These are phyloP conservation scores for Misopates orontium DNA, from an alignment of 257 asterid genomes.

Conservation along the genomic window DNA sequence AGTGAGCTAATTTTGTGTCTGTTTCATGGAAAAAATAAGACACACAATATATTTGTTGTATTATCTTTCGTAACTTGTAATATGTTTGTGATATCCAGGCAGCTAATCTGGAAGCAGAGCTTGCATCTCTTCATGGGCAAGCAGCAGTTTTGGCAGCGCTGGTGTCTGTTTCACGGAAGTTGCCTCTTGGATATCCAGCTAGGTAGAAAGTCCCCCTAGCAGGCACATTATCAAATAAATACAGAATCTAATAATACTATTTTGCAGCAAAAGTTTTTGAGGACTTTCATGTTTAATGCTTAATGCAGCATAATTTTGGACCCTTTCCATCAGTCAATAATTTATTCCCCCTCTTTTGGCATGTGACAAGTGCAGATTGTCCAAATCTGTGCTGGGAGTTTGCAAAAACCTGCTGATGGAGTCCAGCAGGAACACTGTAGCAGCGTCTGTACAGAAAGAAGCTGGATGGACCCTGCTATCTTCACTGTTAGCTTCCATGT, in stretches of 20 bases:
- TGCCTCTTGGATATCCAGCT: slow-evolving; percentile 97
- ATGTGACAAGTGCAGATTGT: slow-evolving; percentile 58
- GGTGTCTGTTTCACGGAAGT: slow-evolving; percentile 79
- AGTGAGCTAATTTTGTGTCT: background rate
- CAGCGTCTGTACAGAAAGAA: slow-evolving; percentile 84
- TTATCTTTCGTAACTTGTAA: slow-evolving; percentile 24
- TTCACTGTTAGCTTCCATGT: slow-evolving; percentile 82
- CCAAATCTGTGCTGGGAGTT: slow-evolving; percentile 78
- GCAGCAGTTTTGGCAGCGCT: slow-evolving; percentile 92
- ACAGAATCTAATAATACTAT: slow-evolving; percentile 12
- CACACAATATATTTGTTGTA: slow-evolving; percentile 12
- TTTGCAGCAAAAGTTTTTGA: slow-evolving; percentile 9
- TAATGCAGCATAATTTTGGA: background rate
- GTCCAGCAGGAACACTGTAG: slow-evolving; percentile 71
- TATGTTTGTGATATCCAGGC: slow-evolving; percentile 57
- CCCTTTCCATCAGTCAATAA: slow-evolving; percentile 15
- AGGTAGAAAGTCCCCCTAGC: slow-evolving; percentile 48
- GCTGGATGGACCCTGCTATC: slow-evolving; percentile 97
- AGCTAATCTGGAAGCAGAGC: slow-evolving; percentile 66
- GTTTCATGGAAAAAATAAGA: too few species aligned
- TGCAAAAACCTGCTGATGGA: slow-evolving; percentile 83
- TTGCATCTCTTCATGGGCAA: slow-evolving; percentile 84
- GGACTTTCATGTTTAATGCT: background rate
- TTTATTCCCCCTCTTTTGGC: slow-evolving; percentile 14
- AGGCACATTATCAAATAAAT: background rate